Conservation (phyloP, 139 green algal genomes). For the Chlamydomonas applanata region DNA sequence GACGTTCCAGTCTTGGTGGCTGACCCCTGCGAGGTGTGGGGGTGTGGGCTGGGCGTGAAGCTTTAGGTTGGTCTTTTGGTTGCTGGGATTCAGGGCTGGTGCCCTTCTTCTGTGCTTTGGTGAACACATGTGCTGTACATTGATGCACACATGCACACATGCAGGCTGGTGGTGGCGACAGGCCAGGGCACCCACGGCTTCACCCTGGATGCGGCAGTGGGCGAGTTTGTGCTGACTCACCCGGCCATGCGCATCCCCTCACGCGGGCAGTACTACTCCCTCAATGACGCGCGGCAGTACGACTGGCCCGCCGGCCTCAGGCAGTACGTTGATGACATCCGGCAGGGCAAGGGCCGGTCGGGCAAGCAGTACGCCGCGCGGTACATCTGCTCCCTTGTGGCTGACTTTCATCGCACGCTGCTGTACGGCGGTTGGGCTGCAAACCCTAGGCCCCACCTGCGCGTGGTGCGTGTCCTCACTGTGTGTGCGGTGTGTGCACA, state of each 20-base stretch:
- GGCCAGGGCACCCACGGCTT: constrained; percentile 54
- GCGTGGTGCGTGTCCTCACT: constrained; percentile 6
- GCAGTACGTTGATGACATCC: constrained; percentile 62
- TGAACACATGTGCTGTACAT: no score
- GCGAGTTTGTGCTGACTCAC: constrained; percentile 83
- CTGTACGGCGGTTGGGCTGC: constrained; percentile 52
- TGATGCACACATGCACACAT: not conserved
- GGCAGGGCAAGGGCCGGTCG: constrained; percentile 56
- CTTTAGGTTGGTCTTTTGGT: constrained; percentile 2
- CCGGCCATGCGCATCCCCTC: constrained; percentile 65
- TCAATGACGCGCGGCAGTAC: constrained; percentile 71
- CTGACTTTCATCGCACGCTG: constrained; percentile 68
- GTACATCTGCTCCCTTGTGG: constrained; percentile 68
- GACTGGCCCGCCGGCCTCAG: constrained; percentile 67
- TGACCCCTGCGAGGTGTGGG: no score
- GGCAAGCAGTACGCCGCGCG: constrained; percentile 70
- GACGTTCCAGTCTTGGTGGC: no score
- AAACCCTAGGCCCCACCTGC: constrained; percentile 59
- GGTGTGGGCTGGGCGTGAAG: no score
- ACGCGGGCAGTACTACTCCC: constrained; percentile 70
- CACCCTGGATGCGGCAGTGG: constrained; percentile 70
- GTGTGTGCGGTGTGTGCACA: no score
- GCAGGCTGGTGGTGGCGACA: constrained; percentile 30
- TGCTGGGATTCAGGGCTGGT: not conserved
- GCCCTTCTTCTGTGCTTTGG: not conserved